Base-by-base conservation (phyloP, 495 filamentous ascomycete species). In the Neurospora africana region DNA sequence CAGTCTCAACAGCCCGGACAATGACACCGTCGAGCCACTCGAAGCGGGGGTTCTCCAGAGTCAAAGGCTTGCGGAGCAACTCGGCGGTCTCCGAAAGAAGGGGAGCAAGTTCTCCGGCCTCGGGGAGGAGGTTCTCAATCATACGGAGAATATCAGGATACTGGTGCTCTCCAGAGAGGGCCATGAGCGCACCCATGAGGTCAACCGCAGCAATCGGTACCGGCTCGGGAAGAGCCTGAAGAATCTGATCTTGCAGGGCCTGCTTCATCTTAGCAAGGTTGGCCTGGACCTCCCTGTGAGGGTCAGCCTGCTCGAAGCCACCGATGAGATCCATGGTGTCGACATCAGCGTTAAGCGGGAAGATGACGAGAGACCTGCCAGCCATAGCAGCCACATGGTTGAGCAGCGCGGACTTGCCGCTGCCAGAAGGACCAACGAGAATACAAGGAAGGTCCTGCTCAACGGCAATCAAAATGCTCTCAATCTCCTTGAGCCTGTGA, bases 271-370 rank as follows among this genome's bases (percentile, higher is more conserved):
- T 85, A 38, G 76, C 79, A 72, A 86, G 82, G 73, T 85, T 88
- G 70, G 74, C 82, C 77, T 87, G 88, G 21, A 89, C 79, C 67
- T 89, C 88, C 67, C 95, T 87, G 38, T 89, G 82, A 68, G 92
- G 86, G 79, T 98, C 94, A 40, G 93, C 90, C 81, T 99, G 96
- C 77, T 98, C 96, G 78, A 96, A 99, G 0, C 95, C 94, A 74
- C 96, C 96, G 69, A 99, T 91, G 30, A 99, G 86, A 78, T 99
- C 96, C 89, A 95, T 97, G 19, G 95, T 92, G 80, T 99, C 96
- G 68, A 95, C 92, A 74, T 98, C 96, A 5, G 92, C 88, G 79
- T 96, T 98, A 75, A 98, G 84, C 13, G 94, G 88, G 70, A 98
- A 89, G 53, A 91, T 90, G 53, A 92, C 86, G 15, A 98, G 81